Evolutionary conservation across 179 eudicot genomes (phyloP), one percentile per base, ranked within the genome.

Genomic region (Spinacia oleracea): DNA sequence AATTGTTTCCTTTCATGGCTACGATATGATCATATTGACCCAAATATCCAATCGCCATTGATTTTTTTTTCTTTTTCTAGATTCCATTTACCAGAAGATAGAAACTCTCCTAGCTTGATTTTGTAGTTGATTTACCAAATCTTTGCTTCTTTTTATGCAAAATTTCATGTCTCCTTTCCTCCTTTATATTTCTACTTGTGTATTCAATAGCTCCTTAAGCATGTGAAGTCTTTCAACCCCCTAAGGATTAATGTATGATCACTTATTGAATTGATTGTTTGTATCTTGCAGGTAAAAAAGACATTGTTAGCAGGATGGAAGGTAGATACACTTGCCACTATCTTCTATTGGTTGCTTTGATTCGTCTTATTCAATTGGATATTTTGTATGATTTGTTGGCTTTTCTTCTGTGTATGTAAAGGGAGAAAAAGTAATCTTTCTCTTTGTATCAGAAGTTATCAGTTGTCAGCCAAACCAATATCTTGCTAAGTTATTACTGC

Each of bases 281-380:
- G 50, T 79, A 74, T 83, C 65, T 73, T 84, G 84, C 87, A 87
- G 86, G 86, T 74, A 78, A 70, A 66, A 87, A 82, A 71, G 79
- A 79, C 6, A 75, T 82, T 70, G 84, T 89, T 42, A 85, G 77
- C 83, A 82, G 88, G 78, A 46, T 82, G 53, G 91, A 89, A 85
- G 91, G 91, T 89, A 55, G 70, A 34, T 71, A 63, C 58, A 20
- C 42, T 50, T 63, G 4, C 29, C 9, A 42, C n/a, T n/a, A 32
- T 72, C 35, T 31, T 3, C 2, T 50, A 7, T 14, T 14, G 1
- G 66, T 35, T 42, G 18, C 14, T 18, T 55, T 32, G 40, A 31
- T 20, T 45, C 10, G 11, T 38, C 45, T 72, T 34, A 29, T 50
- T 78, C 14, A 43, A 16, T 72, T 60, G 38, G 51, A 70, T 46